Percentiles rank a stretch among this genome's conserved stretches.
Evolutionary conservation across 495 filamentous ascomycete genomes (phyloP).

Genomic region (Aspergillus heteromorphus): DNA sequence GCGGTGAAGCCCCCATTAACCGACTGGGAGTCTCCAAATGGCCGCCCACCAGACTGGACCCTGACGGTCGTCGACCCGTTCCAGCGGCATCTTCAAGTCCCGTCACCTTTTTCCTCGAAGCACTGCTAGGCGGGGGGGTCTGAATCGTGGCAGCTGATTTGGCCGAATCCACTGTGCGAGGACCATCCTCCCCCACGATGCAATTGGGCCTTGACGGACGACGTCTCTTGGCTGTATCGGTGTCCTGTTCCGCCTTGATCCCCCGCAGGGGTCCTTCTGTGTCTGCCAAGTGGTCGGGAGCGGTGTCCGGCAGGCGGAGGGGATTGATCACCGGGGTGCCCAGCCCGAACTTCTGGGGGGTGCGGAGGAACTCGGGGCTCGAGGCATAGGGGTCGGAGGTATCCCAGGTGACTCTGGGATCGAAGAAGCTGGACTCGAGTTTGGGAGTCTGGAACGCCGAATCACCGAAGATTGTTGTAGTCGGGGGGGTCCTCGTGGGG

Average conservation of each 20-base stretch:
- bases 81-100: constrained; percentile 25
- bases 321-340: constrained; percentile 25
- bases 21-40: constrained; percentile 42
- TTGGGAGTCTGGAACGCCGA: constrained; percentile 65
- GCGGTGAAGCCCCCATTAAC: constrained; percentile 37
- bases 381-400: constrained; percentile 50
- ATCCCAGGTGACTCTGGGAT: constrained; percentile 48
- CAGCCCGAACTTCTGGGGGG: constrained; percentile 40
- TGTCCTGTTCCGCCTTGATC: constrained; percentile 28
- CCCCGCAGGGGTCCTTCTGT: constrained; percentile 54
- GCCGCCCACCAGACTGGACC: constrained; percentile 19
- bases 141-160: constrained; percentile 57
- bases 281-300: constrained; percentile 25
- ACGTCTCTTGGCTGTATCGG: constrained; percentile 41
- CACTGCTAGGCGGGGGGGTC: constrained; percentile 61
- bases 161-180: constrained; percentile 34
- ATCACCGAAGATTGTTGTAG: constrained; percentile 51
- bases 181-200: constrained; percentile 28
- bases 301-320: constrained; percentile 18
- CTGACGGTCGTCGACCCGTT: constrained; percentile 19
- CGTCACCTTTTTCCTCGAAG: constrained; percentile 42
- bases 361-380: constrained; percentile 49
- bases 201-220: constrained; percentile 36
- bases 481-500: constrained; percentile 68
- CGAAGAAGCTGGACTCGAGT: constrained; percentile 49